phyloP scores from a whole-genome alignment of 1,139 yeast species.

The Kodamaea fungicola region DNA sequence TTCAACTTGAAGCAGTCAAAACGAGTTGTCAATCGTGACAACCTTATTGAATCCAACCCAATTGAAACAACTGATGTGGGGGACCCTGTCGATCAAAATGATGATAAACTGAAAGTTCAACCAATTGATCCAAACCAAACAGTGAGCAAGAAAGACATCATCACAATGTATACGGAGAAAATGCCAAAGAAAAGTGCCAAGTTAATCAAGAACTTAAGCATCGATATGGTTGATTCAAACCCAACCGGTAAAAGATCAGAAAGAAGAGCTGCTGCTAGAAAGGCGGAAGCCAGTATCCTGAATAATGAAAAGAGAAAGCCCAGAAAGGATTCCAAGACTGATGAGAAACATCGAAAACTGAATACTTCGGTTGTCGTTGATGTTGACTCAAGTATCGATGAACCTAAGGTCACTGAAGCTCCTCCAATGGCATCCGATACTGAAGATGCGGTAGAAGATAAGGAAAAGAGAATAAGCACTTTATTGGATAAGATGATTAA shows the following conservation, averaged over 20 bases:
- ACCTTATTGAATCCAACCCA: no score
- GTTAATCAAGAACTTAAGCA: constrained; percentile 16
- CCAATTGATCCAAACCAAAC: constrained; percentile 1
- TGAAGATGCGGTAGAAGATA: background rate
- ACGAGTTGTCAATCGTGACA: no score
- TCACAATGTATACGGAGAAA: constrained; percentile 4
- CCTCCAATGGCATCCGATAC: constrained; percentile 1
- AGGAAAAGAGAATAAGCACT: no score
- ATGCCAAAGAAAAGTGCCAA: constrained; percentile 1
- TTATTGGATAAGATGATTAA: no score
- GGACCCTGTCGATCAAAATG: no score
- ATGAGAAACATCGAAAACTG: no score
- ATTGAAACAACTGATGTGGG: no score
- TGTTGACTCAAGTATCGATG: background rate
- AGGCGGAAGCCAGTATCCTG: constrained; percentile 4
- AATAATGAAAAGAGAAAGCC: no score
- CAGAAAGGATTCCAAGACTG: no score
- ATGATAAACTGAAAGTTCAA: no score
- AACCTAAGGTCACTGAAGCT: background rate
- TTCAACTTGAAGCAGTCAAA: no score
- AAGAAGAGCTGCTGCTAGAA: constrained; percentile 9
- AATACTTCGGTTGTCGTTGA: no score
- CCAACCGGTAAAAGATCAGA: constrained; percentile 6
- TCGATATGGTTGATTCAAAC: constrained; percentile 21
- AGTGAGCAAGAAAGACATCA: constrained; percentile 5